These are phyloP conservation scores for Solanum ossicruentum DNA, from an alignment of 257 asterid species.

Conservation along the genomic window DNA sequence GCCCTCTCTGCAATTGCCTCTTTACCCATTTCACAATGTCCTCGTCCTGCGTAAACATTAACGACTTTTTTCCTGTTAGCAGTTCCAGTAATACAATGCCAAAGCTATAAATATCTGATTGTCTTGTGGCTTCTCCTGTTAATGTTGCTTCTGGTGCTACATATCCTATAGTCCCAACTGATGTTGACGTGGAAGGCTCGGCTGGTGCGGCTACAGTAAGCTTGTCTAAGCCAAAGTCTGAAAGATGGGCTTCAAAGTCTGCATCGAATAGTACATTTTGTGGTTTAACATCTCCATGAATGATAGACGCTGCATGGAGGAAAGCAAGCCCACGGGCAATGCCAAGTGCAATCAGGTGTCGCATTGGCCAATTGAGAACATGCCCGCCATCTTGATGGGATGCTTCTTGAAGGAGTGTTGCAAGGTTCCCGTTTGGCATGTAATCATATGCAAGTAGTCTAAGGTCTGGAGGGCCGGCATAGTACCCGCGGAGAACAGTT, in stretches of 20 bases:
- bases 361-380: conserved; percentile 70
- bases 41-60: conserved; percentile 57
- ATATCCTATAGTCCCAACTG: conserved; percentile 51
- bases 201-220: conserved; percentile 18
- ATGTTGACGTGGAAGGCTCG: conserved; percentile 39
- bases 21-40: conserved; percentile 73
- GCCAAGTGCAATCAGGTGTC: conserved; percentile 63
- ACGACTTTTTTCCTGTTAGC: conserved; percentile 52
- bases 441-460: conserved; percentile 55
- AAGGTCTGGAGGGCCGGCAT: conserved; percentile 45
- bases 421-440: conserved; percentile 78
- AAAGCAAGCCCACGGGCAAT: conserved; percentile 53
- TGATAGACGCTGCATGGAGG: conserved; percentile 39
- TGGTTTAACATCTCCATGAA: conserved; percentile 60
- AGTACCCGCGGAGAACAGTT: conserved; percentile 62
- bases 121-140: conserved; percentile 28
- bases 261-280: conserved; percentile 62
- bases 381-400: conserved; percentile 80
- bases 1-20: conserved; percentile 63
- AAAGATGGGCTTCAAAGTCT: conserved; percentile 65
- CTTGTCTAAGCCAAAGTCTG: conserved; percentile 57
- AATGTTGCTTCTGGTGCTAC: conserved; percentile 37
- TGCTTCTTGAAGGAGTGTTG: conserved; percentile 58
- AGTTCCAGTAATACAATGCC: conserved; percentile 60
- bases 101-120: conserved; percentile 58